These are phyloP conservation scores for Cupressus sempervirens DNA, from an alignment of 75 land plant genomes.

Conservation along the genomic window DNA sequence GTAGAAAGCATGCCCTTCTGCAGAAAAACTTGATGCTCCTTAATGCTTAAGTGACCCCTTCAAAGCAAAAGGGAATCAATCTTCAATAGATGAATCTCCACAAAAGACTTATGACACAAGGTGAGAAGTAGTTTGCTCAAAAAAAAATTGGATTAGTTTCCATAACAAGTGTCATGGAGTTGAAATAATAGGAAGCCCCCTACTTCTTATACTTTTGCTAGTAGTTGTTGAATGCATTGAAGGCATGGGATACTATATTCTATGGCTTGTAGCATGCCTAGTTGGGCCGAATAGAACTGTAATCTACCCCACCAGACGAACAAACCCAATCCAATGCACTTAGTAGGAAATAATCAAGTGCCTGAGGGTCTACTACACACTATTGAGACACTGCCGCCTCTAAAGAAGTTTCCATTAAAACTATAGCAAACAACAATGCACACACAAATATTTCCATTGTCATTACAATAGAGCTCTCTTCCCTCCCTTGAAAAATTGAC, in stretches of 20 bases:
- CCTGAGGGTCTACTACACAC: constrained; percentile 48
- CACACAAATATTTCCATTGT: not conserved
- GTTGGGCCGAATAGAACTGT: constrained; percentile 43
- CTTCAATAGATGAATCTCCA: no score
- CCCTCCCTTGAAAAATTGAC: no score
- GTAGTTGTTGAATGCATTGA: constrained; percentile 73
- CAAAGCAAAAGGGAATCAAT: no score
- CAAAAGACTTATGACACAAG: no score
- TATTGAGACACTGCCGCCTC: constrained; percentile 11
- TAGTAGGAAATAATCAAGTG: constrained; percentile 47
- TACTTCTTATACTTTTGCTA: constrained; percentile 43
- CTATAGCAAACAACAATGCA: not conserved
- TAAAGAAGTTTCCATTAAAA: not conserved
- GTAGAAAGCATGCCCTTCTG: no score
- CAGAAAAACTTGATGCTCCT: no score
- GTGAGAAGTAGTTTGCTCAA: no score
- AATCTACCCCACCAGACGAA: constrained; percentile 59
- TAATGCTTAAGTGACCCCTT: no score
- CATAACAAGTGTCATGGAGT: constrained; percentile 45
- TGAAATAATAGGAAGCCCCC: constrained; percentile 53
- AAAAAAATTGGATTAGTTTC: constrained; percentile 51
- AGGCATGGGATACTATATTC: constrained; percentile 56
- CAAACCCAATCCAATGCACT: constrained; percentile 63
- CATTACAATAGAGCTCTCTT: no score
- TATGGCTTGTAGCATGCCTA: constrained; percentile 56